These are phyloP conservation scores for Dimargaris cristalligena DNA, from an alignment of 192 early-diverging fungal genomes.

Conservation along the genomic window DNA sequence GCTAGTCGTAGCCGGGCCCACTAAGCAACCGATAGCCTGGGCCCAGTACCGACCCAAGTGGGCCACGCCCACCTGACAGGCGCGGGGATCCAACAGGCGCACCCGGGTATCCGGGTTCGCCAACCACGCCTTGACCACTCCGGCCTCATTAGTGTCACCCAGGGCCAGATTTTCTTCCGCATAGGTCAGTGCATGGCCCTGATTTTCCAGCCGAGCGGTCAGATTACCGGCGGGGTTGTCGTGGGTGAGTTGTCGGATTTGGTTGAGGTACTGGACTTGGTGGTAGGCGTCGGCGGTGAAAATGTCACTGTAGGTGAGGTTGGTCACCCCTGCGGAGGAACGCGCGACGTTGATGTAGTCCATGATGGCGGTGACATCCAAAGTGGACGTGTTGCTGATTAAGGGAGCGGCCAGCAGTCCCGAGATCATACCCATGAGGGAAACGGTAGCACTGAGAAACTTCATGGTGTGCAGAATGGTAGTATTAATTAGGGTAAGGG, in stretches of 20 bases:
- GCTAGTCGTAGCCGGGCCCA: too few relatives aligned
- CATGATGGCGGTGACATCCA: too few relatives aligned
- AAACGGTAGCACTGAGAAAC: too few relatives aligned
- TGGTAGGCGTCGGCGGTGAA: too few relatives aligned
- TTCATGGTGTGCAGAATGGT: too few relatives aligned
- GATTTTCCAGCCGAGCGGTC: neutral
- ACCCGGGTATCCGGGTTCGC: slow-evolving; percentile 15
- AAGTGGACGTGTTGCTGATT: too few relatives aligned
- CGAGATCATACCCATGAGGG: too few relatives aligned
- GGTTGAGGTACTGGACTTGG: slow-evolving; percentile 16
- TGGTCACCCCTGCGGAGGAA: too few relatives aligned
- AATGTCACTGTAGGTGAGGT: too few relatives aligned
- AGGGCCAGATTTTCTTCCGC: slow-evolving; percentile 20
- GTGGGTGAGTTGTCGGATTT: slow-evolving; percentile 16
- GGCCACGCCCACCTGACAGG: slow-evolving; percentile 17
- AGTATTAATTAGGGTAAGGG: too few relatives aligned
- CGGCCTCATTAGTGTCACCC: slow-evolving; percentile 4
- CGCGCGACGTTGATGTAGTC: too few relatives aligned
- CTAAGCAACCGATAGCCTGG: slow-evolving; percentile 20
- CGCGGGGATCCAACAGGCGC: slow-evolving; percentile 17
- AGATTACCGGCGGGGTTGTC: slow-evolving; percentile 7
- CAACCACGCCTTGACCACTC: slow-evolving; percentile 16
- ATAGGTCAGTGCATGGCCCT: slow-evolving; percentile 12
- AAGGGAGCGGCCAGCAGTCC: too few relatives aligned
- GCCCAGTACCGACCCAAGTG: slow-evolving; percentile 15